Base-by-base conservation (phyloP, 441 rosid genomes). In the Populus hybrid region DNA sequence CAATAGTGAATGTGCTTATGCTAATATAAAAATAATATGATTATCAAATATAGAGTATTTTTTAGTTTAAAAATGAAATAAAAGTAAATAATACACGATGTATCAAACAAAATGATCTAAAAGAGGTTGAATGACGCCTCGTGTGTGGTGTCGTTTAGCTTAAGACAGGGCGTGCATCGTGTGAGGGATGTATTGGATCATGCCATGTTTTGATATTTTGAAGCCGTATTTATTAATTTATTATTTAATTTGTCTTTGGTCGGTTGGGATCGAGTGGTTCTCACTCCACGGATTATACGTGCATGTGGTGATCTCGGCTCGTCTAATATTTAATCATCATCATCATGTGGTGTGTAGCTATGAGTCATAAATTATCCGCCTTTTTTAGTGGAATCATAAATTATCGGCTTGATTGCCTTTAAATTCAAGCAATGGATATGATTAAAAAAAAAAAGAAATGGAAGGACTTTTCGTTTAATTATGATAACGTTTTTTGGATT, bases 161-260 rank as follows among this genome's bases (percentile, higher is more conserved):
- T 32, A 32, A 32, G 34, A 32, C 16, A 16, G 21, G 80, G 85
- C 24, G 88, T 76, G 67, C 70, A 71, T 78, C 75, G 74, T 79
- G 90, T 70, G 75, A 46, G 35, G 34, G 34, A 32, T 81, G 76
- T 28, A 68, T 81, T 26, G 85, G 87, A 83, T 79, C 80, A n/a
- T 61, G 80, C 59, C 64, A 66, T 71, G 76, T 36, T 21, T 32
- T 32, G 7, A 16, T 50, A 16, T 50, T 50, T 50, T 5, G 7
- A 67, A 36, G 21, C 38, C 32, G 74, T 53, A 21, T 36, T 23
- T 40, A 63, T 16, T 50, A 50, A 50, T 50, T 5, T 50, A 50
- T 50, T 16, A 50, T 50, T 50, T 32, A 32, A 35, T 35, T 24
- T 30, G 28, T 26, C 28, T 26, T 26, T 26, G 28, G 28, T 26